These are phyloP conservation scores for Hypoxylon rubiginosum DNA, from an alignment of 2,329 filamentous ascomycete genomes.

Conservation along the genomic window DNA sequence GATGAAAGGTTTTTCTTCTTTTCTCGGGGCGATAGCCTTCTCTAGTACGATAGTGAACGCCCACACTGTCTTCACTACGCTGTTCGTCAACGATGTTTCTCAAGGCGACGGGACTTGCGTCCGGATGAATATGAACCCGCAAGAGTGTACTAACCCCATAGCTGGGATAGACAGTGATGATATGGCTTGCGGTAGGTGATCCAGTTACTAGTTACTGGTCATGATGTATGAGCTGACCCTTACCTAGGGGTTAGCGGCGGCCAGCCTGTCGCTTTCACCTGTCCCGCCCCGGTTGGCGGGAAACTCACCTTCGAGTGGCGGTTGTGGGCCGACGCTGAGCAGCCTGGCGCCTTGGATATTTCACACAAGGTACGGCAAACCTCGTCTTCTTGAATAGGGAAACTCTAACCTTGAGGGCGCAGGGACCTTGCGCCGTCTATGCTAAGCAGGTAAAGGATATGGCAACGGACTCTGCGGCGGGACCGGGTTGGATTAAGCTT, in stretches of 20 bases:
- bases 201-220: slow-evolving; percentile 40
- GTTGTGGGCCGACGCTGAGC: slow-evolving; percentile 67
- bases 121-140: slow-evolving; percentile 70
- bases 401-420: slow-evolving; percentile 53
- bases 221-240: slow-evolving; percentile 37
- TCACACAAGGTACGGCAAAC: slow-evolving; percentile 53
- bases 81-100: slow-evolving; percentile 71
- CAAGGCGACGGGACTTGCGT: slow-evolving; percentile 81
- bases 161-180: slow-evolving; percentile 68
- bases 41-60: slow-evolving; percentile 58
- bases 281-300: slow-evolving; percentile 64
- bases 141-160: slow-evolving; percentile 70
- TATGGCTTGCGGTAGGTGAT: slow-evolving; percentile 75
- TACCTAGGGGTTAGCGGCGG: slow-evolving; percentile 59
- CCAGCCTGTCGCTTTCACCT: slow-evolving; percentile 62
- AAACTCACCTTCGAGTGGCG: slow-evolving; percentile 77
- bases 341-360: slow-evolving; percentile 69
- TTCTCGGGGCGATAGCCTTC: slow-evolving; percentile 54
- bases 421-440: slow-evolving; percentile 80
- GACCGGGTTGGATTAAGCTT: slow-evolving; percentile 83
- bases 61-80: slow-evolving; percentile 74
- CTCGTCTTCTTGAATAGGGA: no score
- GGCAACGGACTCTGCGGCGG: slow-evolving; percentile 64
- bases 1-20: slow-evolving; percentile 55
- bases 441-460: slow-evolving; percentile 76